Percentiles rank a stretch among this genome's conserved stretches.
Conservation (phyloP, 2,329 filamentous ascomycete genomes). For the Apiospora malaysiana region DNA sequence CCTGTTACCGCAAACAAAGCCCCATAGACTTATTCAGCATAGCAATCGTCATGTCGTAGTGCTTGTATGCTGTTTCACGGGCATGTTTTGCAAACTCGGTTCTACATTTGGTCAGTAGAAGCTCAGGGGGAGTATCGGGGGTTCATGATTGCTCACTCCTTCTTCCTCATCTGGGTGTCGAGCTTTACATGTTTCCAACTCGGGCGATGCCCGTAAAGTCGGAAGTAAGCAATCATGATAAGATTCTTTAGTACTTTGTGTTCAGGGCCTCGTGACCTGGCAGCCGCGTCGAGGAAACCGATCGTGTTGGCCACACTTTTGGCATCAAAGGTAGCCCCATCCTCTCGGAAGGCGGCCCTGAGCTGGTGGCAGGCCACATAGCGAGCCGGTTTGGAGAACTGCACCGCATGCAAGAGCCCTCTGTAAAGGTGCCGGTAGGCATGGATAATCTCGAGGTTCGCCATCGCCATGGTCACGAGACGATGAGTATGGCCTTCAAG, state of each 20-base stretch:
- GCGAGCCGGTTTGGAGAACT: conserved; percentile 72
- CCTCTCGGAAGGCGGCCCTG: conserved; percentile 63
- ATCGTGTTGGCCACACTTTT: conserved; percentile 67
- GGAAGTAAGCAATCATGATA: conserved; percentile 54
- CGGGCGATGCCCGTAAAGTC: conserved; percentile 36
- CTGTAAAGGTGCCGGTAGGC: conserved; percentile 76
- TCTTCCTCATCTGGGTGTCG: conserved; percentile 27
- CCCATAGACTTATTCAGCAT: conserved; percentile 79
- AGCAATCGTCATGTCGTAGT: conserved; percentile 72
- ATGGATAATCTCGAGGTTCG: conserved; percentile 55
- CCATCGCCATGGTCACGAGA: conserved; percentile 40
- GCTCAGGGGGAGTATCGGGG: background rate
- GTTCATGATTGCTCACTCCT: conserved; percentile 18
- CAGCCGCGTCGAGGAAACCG: conserved; percentile 72
- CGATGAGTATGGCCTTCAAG: background rate
- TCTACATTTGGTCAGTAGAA: background rate
- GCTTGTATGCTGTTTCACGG: conserved; percentile 49
- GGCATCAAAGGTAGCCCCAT: conserved; percentile 51
- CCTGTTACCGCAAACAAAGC: conserved; percentile 60
- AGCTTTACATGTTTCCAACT: conserved; percentile 34
- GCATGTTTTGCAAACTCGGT: conserved; percentile 6
- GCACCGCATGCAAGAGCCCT: conserved; percentile 70
- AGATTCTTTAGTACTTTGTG: conserved; percentile 76
- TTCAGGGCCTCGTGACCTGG: conserved; percentile 68
- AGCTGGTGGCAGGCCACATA: conserved; percentile 66